Evolutionary conservation across 805 yeast genomes (phyloP), one percentile per base, ranked within the genome.

Genomic region (Saccharomycopsis fibuligera): DNA sequence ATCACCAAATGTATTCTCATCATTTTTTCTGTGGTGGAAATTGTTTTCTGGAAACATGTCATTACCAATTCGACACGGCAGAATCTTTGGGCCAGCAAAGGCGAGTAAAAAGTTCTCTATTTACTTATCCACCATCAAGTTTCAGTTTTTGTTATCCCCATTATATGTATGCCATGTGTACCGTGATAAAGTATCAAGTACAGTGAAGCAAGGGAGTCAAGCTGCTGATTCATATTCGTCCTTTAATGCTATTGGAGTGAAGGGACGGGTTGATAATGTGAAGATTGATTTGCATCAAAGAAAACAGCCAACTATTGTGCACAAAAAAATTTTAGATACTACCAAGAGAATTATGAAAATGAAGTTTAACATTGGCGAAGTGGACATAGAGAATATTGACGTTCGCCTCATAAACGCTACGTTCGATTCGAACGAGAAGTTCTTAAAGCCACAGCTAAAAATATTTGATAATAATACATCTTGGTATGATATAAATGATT

Each of bases 1-100:
- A 45, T 73, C 89, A 2, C 96, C 96, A 1, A 69, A 68, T 3
- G 74, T 81, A 0, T 71, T 91, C 56, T 61, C 67, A 5, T 84
- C 80, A 51, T 89, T 93, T 66, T 80, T 79, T 58, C 60, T 64
- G 3, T 93, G 98, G 98, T 90, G 96, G 96, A 65, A 67, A 30
- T 74, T 86, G 55, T 91, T 91, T 63, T 75, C 83, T n/a, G 83
- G 91, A 23, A 81, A 83, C 48, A 68, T 79, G 63, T 75, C 82
- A 51, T 68, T 90, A 19, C 96, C 98, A 0, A 75, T 88, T 14
- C 74, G 95, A 45, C 72, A 76, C 41, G 97, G 98, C 0, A 63
- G 66, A 1, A 60, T 93, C 22, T 91, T 87, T 68, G 79, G 79
- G 0, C 76, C 76, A 21, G 60, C 65, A 4, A 71, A 71, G 47